Evolutionary conservation across 1,284 basidiomycete species (phyloP), one percentile per base, ranked within the genome.

Genomic region (Malassezia sympodialis): DNA sequence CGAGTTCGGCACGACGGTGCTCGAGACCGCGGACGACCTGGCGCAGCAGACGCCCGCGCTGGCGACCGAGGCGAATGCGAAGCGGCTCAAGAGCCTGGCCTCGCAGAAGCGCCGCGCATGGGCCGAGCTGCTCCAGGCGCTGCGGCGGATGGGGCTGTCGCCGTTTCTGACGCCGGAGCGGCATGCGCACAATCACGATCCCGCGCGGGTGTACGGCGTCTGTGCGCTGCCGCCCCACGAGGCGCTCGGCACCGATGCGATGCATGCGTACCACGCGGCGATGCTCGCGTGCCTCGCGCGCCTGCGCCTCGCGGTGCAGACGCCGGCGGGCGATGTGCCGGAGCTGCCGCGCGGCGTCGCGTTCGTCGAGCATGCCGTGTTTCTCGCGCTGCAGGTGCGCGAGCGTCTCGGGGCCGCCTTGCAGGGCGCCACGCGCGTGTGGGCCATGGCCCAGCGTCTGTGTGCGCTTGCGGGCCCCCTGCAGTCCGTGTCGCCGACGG

Each of bases 91-190:
- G 74, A 82, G 84, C 32, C 76, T 91, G 46, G 82, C 84, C 15
- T 73, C 75, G 8, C 82, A 88, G 28, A 99, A 98, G 77, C 80
- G 87, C 57, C 90, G 89, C 71, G 91, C 90, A 1, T 91, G 86
- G 82, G 83, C 85, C 26, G 90, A 96, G 71, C 78, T 96, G 19
- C 79, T 96, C 60, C 93, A 90, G 76, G 88, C 91, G 68, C 79
- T 96, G 34, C 88, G 88, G 68, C 81, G 82, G 1, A 78, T 83
- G 27, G 94, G 94, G 5, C 80, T 96, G 54, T 58, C 68, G 45
- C 67, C 69, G 8, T 65, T 63, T 41, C 48, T 61, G 42, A 59
- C 60, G 30, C 82, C 88, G 1, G 85, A 89, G 35, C 73, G 85
- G 43, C 79, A 88, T 6, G 77, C 77, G 10, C 80, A 78, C 45